Percentiles rank a stretch among this genome's conserved stretches.
These are phyloP conservation scores for Croton setiger DNA, from an alignment of 441 rosid species.

Conservation along the genomic window DNA sequence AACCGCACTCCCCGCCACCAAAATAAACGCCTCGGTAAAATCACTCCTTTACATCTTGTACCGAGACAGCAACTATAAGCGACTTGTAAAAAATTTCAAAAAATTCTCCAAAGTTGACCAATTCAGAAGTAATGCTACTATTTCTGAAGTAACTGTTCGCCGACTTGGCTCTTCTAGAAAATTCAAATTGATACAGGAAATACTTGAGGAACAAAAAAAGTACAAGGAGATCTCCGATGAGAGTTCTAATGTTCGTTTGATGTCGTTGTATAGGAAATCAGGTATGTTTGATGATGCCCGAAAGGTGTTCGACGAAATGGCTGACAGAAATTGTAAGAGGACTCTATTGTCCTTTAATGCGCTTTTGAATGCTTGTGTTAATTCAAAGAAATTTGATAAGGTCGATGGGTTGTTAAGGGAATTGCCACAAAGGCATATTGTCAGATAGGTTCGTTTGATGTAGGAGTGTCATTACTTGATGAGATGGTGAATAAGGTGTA, in stretches of 20 bases:
- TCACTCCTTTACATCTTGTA: neutral
- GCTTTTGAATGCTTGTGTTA: slow-evolving; percentile 50
- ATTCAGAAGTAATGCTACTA: neutral
- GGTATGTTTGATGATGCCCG: slow-evolving; percentile 44
- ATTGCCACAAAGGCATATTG: slow-evolving; percentile 56
- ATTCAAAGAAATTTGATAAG: slow-evolving; percentile 54
- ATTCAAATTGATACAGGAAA: slow-evolving; percentile 37
- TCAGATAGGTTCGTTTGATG: slow-evolving; percentile 43
- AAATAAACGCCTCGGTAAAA: neutral
- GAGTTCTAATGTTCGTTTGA: slow-evolving; percentile 40
- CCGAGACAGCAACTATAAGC: neutral
- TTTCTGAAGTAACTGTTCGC: slow-evolving; percentile 30
- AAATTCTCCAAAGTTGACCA: neutral
- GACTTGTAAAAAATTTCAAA: neutral
- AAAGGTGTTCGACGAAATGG: slow-evolving; percentile 76
- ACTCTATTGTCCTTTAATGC: slow-evolving; percentile 63
- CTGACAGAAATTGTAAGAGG: slow-evolving; percentile 41
- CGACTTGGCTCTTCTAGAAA: slow-evolving; percentile 34
- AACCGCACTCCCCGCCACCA: neutral
- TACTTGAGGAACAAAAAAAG: slow-evolving; percentile 52
- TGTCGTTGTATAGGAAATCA: slow-evolving; percentile 38
- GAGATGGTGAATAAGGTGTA: slow-evolving; percentile 50
- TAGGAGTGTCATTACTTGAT: slow-evolving; percentile 36
- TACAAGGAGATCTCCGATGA: slow-evolving; percentile 45
- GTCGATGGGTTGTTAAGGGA: slow-evolving; percentile 42